Evolutionary conservation across 1,284 basidiomycete genomes (phyloP), one percentile per base, ranked within the genome.

Genomic region (Tetrapyrgos nigripes): DNA sequence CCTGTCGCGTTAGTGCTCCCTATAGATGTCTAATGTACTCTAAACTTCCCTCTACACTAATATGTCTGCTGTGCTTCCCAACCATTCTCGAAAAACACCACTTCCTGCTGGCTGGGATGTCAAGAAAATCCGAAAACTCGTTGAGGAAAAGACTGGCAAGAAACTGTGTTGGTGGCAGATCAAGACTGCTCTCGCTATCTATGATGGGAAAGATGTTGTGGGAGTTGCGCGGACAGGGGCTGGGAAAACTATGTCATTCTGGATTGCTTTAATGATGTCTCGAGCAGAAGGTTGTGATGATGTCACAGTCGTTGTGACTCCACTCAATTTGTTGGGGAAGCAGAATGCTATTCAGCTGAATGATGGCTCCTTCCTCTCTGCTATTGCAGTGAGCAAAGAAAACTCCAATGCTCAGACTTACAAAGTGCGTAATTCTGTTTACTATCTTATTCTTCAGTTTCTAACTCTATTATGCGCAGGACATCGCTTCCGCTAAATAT

Each of bases 401-500:
- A 66, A 59, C 59, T 47, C 47, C 9, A 64, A 27, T 17, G 40
- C 35, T 4, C 37, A 55, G 13, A 59, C 54, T 23, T 65, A 59
- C 33, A 59, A 61, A 52, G 62, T 63, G 28, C 45, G 55, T 49
- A 23, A 37, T 50, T 46, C 17, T 23, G 11, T 31, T 9, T 4
- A 37, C 23, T n/a, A 6, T 40, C 21, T 33, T 33, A 8, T 33
- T 14, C 8, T 33, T 8, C 14, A 14, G 8, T 8, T 33, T 33
- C 9, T 8, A 14, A 33, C 14, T 14, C 31, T 14, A 8, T 8
- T 33, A 33, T 33, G n/a, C n/a, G n/a, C n/a, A 76, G 74, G 70
- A 68, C 14, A 72, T 76, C 48, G 63, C 53, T 26, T 53, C 55
- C 8, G 64, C 63, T 1, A 60, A 57, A 21, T 73, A 74, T 58